Base-by-base conservation (phyloP, 169 alveolate species). In the Plasmodium berghei region DNA sequence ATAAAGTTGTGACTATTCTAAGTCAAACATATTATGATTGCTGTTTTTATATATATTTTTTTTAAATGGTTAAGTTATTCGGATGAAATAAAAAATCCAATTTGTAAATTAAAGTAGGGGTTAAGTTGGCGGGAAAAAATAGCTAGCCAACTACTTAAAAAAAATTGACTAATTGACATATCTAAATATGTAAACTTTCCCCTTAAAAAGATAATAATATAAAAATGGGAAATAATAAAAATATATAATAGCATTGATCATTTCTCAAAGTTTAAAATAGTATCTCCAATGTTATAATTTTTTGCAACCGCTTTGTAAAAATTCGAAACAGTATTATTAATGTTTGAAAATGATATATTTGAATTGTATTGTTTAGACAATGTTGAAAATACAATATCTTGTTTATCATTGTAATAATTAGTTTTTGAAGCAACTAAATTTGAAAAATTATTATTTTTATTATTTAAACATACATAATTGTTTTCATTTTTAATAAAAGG, bases 241-340 rank as follows among this genome's bases (percentile, higher is more conserved):
- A 28, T 34, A 5, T 4, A 5, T 34, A 34, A 3, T 0, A 34
- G 8, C 5, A 34, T 34, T 10, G 72, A 1, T 67, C 61, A 74
- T 58, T 74, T 74, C 26, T 74, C 88, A n/a, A 74, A 61, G 20
- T 74, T 59, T 55, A 74, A 40, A 62, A 74, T 63, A n/a, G 88
- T 74, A 62, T 74, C 88, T 55, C 73, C 63, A 9, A 74, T 24
- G 14, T 74, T 74, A 55, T 74, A 74, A 66, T 74, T 74, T 55
- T 74, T 74, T 26, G 88, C 42, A 20, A 74, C 72, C 34, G 69
- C 26, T 42, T 63, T 74, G 24, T 63, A 74, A 62, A 74, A 61
- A 74, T 74, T 74, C 2, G 88, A 74, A 14, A 74, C 73, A n/a
- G 88, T 61, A 18, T 74, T 62, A 40, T 74, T 74, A 1, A 74